These are phyloP conservation scores for Paraphoma chrysanthemicola DNA, from an alignment of 2,329 filamentous ascomycete species.

Conservation along the genomic window DNA sequence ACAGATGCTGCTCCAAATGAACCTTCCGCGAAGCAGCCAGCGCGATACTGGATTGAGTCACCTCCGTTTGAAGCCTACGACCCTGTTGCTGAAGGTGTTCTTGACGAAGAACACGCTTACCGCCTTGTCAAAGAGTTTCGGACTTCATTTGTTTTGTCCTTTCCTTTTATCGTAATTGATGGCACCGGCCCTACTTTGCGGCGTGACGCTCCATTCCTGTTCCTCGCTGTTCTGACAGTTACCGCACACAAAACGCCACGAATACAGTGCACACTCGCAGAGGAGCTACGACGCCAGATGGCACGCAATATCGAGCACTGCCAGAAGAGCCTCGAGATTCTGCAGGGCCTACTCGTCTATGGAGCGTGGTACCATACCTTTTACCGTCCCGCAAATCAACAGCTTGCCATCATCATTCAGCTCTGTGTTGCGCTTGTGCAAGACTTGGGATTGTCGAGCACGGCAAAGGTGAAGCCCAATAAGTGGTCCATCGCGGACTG, in stretches of 20 bases:
- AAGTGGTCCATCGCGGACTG: background rate
- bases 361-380: conserved; percentile 48
- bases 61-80: conserved; percentile 15
- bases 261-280: conserved; percentile 35
- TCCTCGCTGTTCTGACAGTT: conserved; percentile 42
- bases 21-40: background rate
- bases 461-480: background rate
- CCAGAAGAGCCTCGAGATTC: conserved; percentile 47
- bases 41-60: background rate
- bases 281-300: conserved; percentile 36
- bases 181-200: conserved; percentile 17
- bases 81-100: conserved; percentile 23
- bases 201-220: conserved; percentile 41
- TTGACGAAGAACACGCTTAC: conserved; percentile 14
- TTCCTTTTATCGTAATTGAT: conserved; percentile 33
- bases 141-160: conserved; percentile 16
- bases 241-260: conserved; percentile 27
- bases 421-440: conserved; percentile 47
- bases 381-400: conserved; percentile 32
- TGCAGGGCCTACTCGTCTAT: conserved; percentile 49
- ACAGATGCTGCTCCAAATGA: background rate
- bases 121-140: conserved; percentile 22
- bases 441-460: conserved; percentile 37
- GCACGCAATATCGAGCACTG: conserved; percentile 40
- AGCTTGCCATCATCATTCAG: conserved; percentile 43